Conservation (phyloP, 2,329 filamentous ascomycete species). For the Sclerotinia nivalis region DNA sequence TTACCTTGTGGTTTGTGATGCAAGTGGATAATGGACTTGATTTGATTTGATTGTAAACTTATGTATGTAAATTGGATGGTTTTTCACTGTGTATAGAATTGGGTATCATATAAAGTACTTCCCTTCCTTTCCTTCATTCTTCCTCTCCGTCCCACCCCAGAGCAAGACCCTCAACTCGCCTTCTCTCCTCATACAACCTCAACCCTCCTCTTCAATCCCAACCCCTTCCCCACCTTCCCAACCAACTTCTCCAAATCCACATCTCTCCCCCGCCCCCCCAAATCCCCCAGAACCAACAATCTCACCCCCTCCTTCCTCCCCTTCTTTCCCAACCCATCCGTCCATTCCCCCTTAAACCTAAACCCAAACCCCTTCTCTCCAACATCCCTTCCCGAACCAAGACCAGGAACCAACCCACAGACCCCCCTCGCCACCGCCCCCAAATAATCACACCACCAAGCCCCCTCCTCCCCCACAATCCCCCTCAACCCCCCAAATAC, state of each 20-base stretch:
- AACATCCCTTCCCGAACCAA: not conserved
- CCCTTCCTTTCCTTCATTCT: no score
- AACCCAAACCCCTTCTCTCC: not conserved
- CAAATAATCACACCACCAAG: conserved; percentile 41
- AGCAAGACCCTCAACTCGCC: not conserved
- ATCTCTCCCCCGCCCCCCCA: not conserved
- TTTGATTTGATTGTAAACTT: not conserved
- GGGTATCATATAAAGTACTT: not conserved
- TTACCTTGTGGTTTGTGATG: no score
- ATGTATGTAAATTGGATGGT: not conserved
- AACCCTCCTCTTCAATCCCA: conserved; percentile 3
- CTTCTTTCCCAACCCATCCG: not conserved
- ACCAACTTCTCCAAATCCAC: not conserved
- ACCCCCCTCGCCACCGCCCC: conserved; percentile 26
- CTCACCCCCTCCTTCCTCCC: conserved; percentile 15
- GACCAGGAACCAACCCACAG: not conserved
- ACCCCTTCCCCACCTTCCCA: not conserved
- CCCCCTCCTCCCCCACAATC: conserved; percentile 34
- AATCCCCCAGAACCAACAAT: not conserved
- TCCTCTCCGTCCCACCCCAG: not conserved
- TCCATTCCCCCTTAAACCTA: not conserved
- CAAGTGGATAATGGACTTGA: not conserved
- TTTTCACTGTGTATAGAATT: not conserved
- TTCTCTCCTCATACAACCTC: not conserved
- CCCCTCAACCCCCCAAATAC: conserved; percentile 33